Base-by-base conservation (phyloP, 2,329 filamentous ascomycete genomes). In the Trichoderma arundinaceum region DNA sequence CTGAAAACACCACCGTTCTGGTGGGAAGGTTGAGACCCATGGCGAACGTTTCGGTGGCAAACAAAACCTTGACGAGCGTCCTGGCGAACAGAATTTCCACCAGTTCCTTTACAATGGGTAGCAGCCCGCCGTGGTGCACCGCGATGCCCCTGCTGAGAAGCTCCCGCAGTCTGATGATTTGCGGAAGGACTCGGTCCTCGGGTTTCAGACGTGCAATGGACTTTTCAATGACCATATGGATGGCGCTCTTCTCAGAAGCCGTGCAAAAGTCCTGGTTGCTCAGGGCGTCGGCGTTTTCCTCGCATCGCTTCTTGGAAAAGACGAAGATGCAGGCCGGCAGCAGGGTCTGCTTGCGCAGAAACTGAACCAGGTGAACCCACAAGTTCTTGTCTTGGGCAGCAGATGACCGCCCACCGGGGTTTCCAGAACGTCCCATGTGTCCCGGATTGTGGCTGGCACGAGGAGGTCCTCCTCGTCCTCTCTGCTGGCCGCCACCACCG, bases 1-100 rank as follows among this genome's bases (percentile, higher is more conserved):
- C 95, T 10, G 95, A 98, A 77, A 99, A 99, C 1, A 98, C 94
- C 0, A 99, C 95, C 0, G 95, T 99, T 70, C 95, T 87, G 1
- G 95, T 99, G 0, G 95, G 95, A 65, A 99, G 80, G 74, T 99
- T 99, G 38, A 99, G 84, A 33, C 95, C 95, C 94, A 99, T 99
- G 41, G 95, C 95, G 77, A 99, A 99, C 0, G 95, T 99, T 77
- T 99, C 95, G 0, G 95, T 99, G 0, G 95, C 95, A 74, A 99
- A 99, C 2, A 99, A 85, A 3, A 99, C 91, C 78, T 99, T 99
- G 66, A 99, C 95, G 64, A 99, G 81, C 0, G 94, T 96, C 77
- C 92, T 93, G 0, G 95, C 94, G 72, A 99, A 99, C 15, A 99
- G 80, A 61, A 99, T 96, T 77, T 99, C 95, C 1, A 99, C 95